Evolutionary conservation across 1,284 basidiomycete genomes (phyloP).

Genomic region (Cryptococcus sp.): DNA sequence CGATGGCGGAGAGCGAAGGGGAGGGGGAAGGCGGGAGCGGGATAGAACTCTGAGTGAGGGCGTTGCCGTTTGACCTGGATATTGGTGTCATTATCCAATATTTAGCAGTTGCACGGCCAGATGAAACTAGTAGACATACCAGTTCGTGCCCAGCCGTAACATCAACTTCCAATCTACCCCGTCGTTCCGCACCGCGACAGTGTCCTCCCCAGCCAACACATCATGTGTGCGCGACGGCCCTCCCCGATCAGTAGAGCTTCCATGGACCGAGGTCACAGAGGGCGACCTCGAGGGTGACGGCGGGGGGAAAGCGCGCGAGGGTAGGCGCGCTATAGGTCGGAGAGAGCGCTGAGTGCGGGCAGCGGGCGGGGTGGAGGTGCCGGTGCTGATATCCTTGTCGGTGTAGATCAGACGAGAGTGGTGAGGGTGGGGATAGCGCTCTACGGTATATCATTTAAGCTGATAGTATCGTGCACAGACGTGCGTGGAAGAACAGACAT

Average conservation of each 20-base stretch:
- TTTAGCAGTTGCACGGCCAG: no score
- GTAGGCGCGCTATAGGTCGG: constrained; percentile 39
- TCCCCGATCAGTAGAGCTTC: not conserved
- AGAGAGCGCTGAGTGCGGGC: constrained; percentile 11
- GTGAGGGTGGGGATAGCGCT: constrained; percentile 46
- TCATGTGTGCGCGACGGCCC: not conserved
- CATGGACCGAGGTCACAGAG: constrained; percentile 1
- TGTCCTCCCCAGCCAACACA: constrained; percentile 9
- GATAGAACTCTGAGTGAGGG: constrained; percentile 32
- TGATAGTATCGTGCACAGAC: not conserved
- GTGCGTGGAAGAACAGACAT: no score
- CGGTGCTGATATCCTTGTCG: not conserved
- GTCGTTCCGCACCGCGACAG: constrained; percentile 34
- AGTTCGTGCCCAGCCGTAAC: constrained; percentile 46
- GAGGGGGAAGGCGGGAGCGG: constrained; percentile 41
- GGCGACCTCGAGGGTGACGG: constrained; percentile 40
- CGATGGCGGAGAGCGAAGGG: constrained; percentile 16
- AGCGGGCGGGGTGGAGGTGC: not conserved
- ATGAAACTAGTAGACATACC: constrained; percentile 27
- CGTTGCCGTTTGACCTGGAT: constrained; percentile 46
- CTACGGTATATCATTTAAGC: constrained; percentile 13
- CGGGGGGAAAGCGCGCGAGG: constrained; percentile 46
- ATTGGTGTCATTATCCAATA: not conserved
- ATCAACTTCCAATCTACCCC: constrained; percentile 50
- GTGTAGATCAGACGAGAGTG: constrained; percentile 34